phyloP scores from a whole-genome alignment of 2,329 filamentous ascomycete species.

The Exophiala sideris region DNA sequence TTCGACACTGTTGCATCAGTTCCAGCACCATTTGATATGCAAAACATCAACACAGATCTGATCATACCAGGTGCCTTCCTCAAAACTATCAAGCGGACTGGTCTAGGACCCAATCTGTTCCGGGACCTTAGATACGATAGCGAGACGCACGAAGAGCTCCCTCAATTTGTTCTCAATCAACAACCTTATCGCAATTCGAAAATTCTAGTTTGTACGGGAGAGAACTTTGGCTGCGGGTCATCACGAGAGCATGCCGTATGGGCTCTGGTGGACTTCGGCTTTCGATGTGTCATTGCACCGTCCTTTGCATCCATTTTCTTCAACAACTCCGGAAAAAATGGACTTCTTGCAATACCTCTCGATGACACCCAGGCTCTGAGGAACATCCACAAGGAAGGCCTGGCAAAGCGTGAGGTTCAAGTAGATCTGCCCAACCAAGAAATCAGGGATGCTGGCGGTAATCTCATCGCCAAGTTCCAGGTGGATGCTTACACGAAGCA shows the following conservation, averaged over 20 bases:
- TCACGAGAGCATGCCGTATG: conserved; percentile 94
- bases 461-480: conserved; percentile 4
- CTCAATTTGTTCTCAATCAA: conserved; percentile 83
- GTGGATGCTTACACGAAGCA: conserved; percentile 13
- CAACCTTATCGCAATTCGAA: conserved; percentile 81
- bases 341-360: conserved; percentile 86
- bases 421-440: conserved; percentile 10
- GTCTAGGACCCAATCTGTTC: conserved; percentile 83
- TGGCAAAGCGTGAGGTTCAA: conserved; percentile 41
- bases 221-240: conserved; percentile 91
- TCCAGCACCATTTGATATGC: conserved; percentile 77
- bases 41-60: conserved; percentile 93
- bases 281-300: conserved; percentile 86
- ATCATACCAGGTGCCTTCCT: conserved; percentile 99
- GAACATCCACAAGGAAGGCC: conserved; percentile 70
- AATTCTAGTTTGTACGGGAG: conserved; percentile 84
- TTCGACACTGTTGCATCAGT: conserved; percentile 82
- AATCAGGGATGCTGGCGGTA: conserved; percentile 3
- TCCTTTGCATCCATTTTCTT: conserved; percentile 92
- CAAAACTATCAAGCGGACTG: conserved; percentile 97
- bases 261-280: conserved; percentile 94
- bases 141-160: conserved; percentile 65
- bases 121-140: conserved; percentile 73
- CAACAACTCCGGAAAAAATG: conserved; percentile 99
- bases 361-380: conserved; percentile 61